These are phyloP conservation scores for Paecilomyces sp. DNA, from an alignment of 2,329 filamentous ascomycete genomes.

Conservation along the genomic window DNA sequence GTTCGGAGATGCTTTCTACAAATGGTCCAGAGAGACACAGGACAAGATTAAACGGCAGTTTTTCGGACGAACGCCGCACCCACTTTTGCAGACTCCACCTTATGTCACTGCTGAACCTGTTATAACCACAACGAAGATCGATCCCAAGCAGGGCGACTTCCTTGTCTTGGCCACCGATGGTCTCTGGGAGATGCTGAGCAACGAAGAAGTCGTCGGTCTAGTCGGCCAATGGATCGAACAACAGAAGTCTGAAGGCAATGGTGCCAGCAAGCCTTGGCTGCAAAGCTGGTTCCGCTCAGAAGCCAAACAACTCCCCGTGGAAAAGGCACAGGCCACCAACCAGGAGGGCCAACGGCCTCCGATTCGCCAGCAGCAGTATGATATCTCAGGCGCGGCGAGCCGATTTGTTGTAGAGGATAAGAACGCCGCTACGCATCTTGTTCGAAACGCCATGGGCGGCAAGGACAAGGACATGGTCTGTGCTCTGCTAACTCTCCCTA, in stretches of 20 bases:
- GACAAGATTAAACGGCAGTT: slow-evolving; percentile 75
- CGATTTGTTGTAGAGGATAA: slow-evolving; percentile 93
- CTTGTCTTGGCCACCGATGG: slow-evolving; percentile 95
- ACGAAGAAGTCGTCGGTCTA: slow-evolving; percentile 93
- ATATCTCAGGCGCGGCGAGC: slow-evolving; percentile 59
- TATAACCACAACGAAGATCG: slow-evolving; percentile 84
- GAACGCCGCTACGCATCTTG: slow-evolving; percentile 91
- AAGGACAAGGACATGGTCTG: slow-evolving; percentile 91
- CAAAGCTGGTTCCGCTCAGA: slow-evolving; percentile 59
- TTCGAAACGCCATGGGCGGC: slow-evolving; percentile 89
- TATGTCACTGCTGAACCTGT: slow-evolving; percentile 97
- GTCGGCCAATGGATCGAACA: slow-evolving; percentile 95
- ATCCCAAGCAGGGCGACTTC: slow-evolving; percentile 87
- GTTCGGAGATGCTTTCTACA: slow-evolving; percentile 95
- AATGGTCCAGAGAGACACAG: slow-evolving; percentile 84
- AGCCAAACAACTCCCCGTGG: slow-evolving; percentile 63
- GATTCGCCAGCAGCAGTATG: slow-evolving; percentile 87
- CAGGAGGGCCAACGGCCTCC: slow-evolving; percentile 68
- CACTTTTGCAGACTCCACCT: slow-evolving; percentile 78
- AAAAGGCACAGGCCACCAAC: slow-evolving; percentile 46
- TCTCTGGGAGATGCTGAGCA: slow-evolving; percentile 98
- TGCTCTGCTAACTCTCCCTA: slow-evolving; percentile 81
- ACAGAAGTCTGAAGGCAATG: slow-evolving; percentile 43
- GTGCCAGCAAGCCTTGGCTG: slow-evolving; percentile 55
- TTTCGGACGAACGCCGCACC: slow-evolving; percentile 74